Conservation (phyloP, 129 eudicot species). For the Centrapalus pauciflorus region DNA sequence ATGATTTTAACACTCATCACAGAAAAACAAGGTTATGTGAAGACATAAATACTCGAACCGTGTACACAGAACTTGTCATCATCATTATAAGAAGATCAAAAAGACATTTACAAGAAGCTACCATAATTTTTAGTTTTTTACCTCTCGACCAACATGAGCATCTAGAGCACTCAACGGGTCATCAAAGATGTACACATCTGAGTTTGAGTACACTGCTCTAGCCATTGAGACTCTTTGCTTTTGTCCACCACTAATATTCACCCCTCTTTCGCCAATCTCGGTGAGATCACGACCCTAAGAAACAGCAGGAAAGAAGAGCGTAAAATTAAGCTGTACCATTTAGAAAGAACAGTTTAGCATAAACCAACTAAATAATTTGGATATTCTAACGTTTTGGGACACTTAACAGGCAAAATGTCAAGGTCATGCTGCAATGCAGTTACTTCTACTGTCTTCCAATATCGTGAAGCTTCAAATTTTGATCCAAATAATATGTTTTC, state of each 20-base stretch:
- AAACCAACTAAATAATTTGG: neutral
- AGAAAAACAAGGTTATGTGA: neutral
- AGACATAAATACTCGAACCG: neutral
- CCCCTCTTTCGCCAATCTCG: conserved; percentile 99
- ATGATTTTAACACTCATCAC: neutral
- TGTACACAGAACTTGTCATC: neutral
- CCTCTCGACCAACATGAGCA: conserved; percentile 93
- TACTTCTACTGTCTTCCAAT: conserved; percentile 60
- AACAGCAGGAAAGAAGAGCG: conserved; percentile 7
- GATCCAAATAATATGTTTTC: conserved; percentile 90
- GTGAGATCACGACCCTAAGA: conserved; percentile 90
- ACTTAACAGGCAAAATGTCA: conserved; percentile 76
- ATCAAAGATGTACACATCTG: conserved; percentile 91
- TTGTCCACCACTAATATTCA: conserved; percentile 97
- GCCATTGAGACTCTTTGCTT: conserved; percentile 99
- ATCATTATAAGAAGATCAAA: neutral
- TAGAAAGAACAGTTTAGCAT: neutral
- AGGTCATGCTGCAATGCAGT: conserved; percentile 81
- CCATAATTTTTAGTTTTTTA: conserved; percentile 30
- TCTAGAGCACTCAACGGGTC: conserved; percentile 97
- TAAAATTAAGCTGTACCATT: neutral
- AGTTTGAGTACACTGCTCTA: conserved; percentile 88
- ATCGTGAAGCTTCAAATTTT: conserved; percentile 53
- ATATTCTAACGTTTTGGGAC: neutral
- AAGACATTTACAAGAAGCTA: neutral